Conservation (phyloP, 1,284 basidiomycete species). For the Cryptococcus sp. region DNA sequence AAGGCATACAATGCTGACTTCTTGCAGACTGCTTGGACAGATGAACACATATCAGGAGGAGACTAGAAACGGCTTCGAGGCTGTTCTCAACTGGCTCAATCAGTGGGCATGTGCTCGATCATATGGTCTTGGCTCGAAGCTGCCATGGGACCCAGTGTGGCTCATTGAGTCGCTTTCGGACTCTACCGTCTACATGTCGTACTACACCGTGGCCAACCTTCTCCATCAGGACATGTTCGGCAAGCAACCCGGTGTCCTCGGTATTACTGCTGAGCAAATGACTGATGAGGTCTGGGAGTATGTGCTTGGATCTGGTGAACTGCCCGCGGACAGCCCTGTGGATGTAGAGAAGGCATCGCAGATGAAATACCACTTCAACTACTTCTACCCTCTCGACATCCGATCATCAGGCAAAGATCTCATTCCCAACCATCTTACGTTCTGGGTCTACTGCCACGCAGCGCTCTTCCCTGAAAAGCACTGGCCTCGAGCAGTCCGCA, state of each 20-base stretch:
- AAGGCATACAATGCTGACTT: neutral
- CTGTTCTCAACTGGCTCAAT: conserved; percentile 91
- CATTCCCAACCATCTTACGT: conserved; percentile 94
- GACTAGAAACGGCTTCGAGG: conserved; percentile 89
- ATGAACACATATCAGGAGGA: conserved; percentile 91
- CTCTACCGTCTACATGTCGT: conserved; percentile 98
- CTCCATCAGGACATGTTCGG: conserved; percentile 82
- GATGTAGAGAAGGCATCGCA: conserved; percentile 75
- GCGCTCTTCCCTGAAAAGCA: conserved; percentile 93
- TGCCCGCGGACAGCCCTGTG: conserved; percentile 65
- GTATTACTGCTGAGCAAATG: conserved; percentile 86
- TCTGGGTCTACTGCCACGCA: conserved; percentile 91
- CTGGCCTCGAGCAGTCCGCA: conserved; percentile 89
- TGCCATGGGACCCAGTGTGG: conserved; percentile 97
- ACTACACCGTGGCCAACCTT: conserved; percentile 91
- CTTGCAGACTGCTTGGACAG: conserved; percentile 68
- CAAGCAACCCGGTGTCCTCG: conserved; percentile 74
- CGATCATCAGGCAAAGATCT: conserved; percentile 99
- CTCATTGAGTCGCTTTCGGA: conserved; percentile 96
- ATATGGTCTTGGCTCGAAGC: conserved; percentile 91
- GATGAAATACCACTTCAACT: conserved; percentile 88
- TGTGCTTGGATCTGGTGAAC: conserved; percentile 75
- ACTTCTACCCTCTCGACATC: conserved; percentile 98
- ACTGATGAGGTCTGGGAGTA: conserved; percentile 98
- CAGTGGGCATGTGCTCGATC: conserved; percentile 98